Percentiles rank a stretch among this genome's conserved stretches.
phyloP scores from a whole-genome alignment of 495 filamentous ascomycete species.

The Lasiosphaeria miniovina region DNA sequence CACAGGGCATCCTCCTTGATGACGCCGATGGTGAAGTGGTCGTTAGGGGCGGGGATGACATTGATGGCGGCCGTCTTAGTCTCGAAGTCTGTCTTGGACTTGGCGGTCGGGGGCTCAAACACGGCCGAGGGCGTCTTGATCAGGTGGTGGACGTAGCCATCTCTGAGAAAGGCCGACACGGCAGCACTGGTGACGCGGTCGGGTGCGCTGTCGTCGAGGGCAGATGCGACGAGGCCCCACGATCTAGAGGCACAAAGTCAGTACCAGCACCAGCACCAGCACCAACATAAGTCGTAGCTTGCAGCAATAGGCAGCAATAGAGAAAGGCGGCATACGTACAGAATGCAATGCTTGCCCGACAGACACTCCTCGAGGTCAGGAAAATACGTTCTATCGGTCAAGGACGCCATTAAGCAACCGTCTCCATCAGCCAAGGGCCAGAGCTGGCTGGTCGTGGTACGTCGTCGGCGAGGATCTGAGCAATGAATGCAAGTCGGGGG shows the following conservation, averaged over 20 bases:
- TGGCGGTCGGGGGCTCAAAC: constrained; percentile 55
- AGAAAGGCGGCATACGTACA: constrained; percentile 45
- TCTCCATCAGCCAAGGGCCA: constrained; percentile 29
- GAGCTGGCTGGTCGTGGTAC: constrained; percentile 8
- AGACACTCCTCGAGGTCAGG: constrained; percentile 48
- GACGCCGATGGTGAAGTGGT: constrained; percentile 69
- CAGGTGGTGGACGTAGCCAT: constrained; percentile 61
- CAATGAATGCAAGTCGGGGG: background rate
- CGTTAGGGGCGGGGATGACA: constrained; percentile 64
- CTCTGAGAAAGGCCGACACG: constrained; percentile 63
- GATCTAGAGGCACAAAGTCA: constrained; percentile 58
- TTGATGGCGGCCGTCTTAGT: constrained; percentile 90
- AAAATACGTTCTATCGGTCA: constrained; percentile 46
- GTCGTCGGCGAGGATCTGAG: constrained; percentile 11
- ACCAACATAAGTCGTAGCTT: background rate
- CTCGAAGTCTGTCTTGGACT: constrained; percentile 71
- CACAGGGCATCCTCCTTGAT: constrained; percentile 84
- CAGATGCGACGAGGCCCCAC: constrained; percentile 70
- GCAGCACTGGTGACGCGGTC: constrained; percentile 46
- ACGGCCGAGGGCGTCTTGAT: constrained; percentile 62
- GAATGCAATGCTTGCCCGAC: constrained; percentile 39
- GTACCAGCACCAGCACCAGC: background rate
- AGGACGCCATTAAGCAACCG: constrained; percentile 64
- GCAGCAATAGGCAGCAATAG: background rate
- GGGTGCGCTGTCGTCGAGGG: constrained; percentile 53